Base-by-base conservation (phyloP, 1,284 basidiomycete genomes). In the Melampsora larici-populina region DNA sequence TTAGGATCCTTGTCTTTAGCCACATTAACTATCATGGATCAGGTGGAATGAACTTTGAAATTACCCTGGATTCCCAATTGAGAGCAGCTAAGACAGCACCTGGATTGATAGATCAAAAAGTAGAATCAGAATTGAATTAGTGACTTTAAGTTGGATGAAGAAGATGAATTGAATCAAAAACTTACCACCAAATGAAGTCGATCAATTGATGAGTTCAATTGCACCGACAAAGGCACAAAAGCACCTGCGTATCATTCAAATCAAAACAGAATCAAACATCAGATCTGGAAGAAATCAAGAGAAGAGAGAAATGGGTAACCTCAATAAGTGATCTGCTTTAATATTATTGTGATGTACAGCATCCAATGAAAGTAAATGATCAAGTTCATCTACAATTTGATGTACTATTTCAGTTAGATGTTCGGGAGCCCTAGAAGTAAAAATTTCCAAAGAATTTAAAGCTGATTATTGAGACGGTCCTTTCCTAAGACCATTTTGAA, bases 31-130 rank as follows among this genome's bases (percentile, higher is more conserved):
- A 49, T 21, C 11, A 21, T 21, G 48, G 11, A 21, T 49, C 21
- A 63, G 48, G 29, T 62, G 71, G 64, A 66, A 75, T 64, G 66
- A 46, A 75, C 72, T 75, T 75, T 66, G 72, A 66, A 40, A 75
- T 75, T 21, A 75, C 72, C 18, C 33, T 33, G 63, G 66, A n/a
- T n/a, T n/a, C n/a, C n/a, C n/a, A n/a, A n/a, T n/a, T n/a, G n/a
- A n/a, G n/a, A n/a, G n/a, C n/a, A n/a, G n/a, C n/a, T n/a, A n/a
- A n/a, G n/a, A n/a, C n/a, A n/a, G n/a, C n/a, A n/a, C n/a, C n/a
- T n/a, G 48, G 40, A 18, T 17, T 18, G 36, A n/a, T n/a, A n/a
- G n/a, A n/a, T n/a, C n/a, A n/a, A n/a, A n/a, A n/a, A n/a, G n/a
- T n/a, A n/a, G n/a, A n/a, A n/a, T n/a, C n/a, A n/a, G n/a, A n/a